Conservation (phyloP, 306 rosid genomes). For the Carpinus fangiana region DNA sequence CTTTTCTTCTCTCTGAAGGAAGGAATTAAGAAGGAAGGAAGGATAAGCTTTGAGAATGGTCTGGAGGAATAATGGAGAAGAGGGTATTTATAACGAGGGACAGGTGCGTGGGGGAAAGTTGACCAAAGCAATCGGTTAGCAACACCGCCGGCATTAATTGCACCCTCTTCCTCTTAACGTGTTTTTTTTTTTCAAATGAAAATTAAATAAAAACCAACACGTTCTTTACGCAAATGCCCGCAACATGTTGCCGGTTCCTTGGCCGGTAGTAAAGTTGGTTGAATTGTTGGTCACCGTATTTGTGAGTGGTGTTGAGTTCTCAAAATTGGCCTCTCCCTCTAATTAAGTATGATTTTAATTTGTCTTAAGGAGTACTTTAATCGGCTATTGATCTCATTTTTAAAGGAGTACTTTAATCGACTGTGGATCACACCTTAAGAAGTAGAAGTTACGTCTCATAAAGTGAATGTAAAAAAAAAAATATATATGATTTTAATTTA, state of each 20-base stretch:
- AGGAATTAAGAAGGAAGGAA: not conserved
- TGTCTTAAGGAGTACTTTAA: no score
- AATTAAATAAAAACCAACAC: not conserved
- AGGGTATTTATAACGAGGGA: constrained; percentile 51
- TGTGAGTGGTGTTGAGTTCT: not conserved
- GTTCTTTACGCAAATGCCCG: constrained; percentile 25
- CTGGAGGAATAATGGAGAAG: constrained; percentile 30
- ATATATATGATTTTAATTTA: no score
- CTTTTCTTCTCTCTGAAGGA: not conserved
- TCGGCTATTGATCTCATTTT: no score
- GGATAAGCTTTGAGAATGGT: constrained; percentile 21
- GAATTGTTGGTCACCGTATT: constrained; percentile 66
- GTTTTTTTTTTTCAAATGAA: not conserved
- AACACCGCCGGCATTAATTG: constrained; percentile 66
- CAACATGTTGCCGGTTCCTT: constrained; percentile 24
- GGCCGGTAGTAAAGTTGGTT: constrained; percentile 42
- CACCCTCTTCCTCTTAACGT: not conserved
- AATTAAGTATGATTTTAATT: no score
- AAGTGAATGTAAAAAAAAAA: no score
- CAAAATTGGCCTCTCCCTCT: not conserved
- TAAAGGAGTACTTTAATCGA: no score
- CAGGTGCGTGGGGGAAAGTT: constrained; percentile 26
- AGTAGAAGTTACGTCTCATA: no score
- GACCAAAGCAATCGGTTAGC: constrained; percentile 57
- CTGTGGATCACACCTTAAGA: no score